These are phyloP conservation scores for Prunus padus DNA, from an alignment of 306 rosid genomes.

Conservation along the genomic window DNA sequence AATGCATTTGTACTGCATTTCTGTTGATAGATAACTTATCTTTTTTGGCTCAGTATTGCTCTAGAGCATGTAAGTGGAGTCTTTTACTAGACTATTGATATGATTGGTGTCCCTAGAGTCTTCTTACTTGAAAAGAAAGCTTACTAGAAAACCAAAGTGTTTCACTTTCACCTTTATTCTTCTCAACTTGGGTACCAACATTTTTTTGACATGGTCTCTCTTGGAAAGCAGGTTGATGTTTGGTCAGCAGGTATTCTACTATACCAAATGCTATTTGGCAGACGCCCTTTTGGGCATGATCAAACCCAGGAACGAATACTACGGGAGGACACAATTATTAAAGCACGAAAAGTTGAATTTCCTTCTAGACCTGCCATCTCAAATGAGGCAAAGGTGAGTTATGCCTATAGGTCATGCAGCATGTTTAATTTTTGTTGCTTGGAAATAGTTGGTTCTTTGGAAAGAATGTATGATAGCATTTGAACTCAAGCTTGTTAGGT, in stretches of 20 bases:
- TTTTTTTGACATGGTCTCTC: conserved; percentile 25
- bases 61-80: neutral
- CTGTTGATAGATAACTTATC: neutral
- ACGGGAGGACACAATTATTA: conserved; percentile 94
- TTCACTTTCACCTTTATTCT: conserved; percentile 4
- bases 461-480: neutral
- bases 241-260: conserved; percentile 93
- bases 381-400: conserved; percentile 92
- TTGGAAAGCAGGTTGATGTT: conserved; percentile 82
- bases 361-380: conserved; percentile 87
- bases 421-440: neutral
- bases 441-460: neutral
- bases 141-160: conserved; percentile 4
- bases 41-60: neutral
- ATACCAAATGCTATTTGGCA: conserved; percentile 96
- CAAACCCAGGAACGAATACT: conserved; percentile 94
- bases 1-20: neutral
- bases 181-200: neutral
- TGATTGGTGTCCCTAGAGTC: neutral
- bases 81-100: neutral
- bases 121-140: conserved; percentile 2
- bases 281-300: conserved; percentile 97
- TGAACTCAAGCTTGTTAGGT: neutral
- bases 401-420: neutral
- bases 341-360: conserved; percentile 95